Conservation (phyloP, 768 basidiomycete species). For the Favolaschia claudopus region DNA sequence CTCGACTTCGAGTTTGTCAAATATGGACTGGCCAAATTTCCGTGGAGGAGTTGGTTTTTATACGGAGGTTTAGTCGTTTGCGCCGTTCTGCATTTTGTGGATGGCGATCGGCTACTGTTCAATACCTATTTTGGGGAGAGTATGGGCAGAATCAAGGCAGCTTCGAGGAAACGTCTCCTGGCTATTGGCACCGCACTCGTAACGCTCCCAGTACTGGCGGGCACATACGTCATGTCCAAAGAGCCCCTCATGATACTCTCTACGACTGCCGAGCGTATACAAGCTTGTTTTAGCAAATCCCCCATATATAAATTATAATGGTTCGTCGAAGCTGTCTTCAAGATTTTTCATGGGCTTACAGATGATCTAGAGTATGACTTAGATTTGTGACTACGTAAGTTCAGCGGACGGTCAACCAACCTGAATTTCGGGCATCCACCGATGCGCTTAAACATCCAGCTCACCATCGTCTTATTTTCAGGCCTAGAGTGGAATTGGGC, state of each 20-base stretch:
- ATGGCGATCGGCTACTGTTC: conserved; percentile 65
- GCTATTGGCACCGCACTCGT: conserved; percentile 42
- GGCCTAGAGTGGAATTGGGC: too few relatives aligned
- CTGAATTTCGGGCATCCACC: too few relatives aligned
- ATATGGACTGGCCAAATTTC: conserved; percentile 68
- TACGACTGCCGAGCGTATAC: conserved; percentile 58
- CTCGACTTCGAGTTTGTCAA: conserved; percentile 89
- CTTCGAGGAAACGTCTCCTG: conserved; percentile 31
- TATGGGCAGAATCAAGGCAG: conserved; percentile 31
- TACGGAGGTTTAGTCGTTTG: conserved; percentile 69
- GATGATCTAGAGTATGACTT: too few relatives aligned
- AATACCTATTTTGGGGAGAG: conserved; percentile 51
- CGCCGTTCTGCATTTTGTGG: conserved; percentile 65
- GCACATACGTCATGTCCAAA: conserved; percentile 57
- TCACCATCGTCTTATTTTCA: too few relatives aligned
- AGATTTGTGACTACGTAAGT: too few relatives aligned
- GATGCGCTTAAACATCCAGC: too few relatives aligned
- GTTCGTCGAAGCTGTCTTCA: conserved; percentile 10
- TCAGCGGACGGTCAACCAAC: too few relatives aligned
- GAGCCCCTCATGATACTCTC: conserved; percentile 68
- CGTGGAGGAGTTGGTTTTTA: conserved; percentile 63
- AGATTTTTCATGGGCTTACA: neutral
- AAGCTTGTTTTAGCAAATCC: conserved; percentile 54
- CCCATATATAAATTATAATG: conserved; percentile 55
- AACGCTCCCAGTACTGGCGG: conserved; percentile 61